Conservation (phyloP, 257 asterid genomes). For the Solanum sitiens region DNA sequence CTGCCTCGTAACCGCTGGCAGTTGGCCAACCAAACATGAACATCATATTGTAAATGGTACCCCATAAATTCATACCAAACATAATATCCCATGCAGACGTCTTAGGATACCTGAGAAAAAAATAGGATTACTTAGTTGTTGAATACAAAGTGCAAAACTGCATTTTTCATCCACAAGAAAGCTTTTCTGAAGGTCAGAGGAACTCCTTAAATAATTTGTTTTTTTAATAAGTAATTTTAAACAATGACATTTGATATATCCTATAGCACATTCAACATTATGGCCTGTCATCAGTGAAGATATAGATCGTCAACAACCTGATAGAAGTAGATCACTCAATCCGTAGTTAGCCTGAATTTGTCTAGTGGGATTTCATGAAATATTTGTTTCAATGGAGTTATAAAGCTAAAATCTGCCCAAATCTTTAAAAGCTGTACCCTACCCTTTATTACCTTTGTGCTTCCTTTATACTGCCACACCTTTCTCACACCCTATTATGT, state of each 20-base stretch:
- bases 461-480: not conserved
- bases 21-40: slow-evolving; percentile 87
- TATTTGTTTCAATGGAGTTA: not conserved
- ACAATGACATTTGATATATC: not conserved
- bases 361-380: not conserved
- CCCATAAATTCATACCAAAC: slow-evolving; percentile 99
- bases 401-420: not conserved
- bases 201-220: not conserved
- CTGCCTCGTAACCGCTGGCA: slow-evolving; percentile 77
- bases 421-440: not conserved
- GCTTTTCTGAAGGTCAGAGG: not conserved
- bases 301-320: not conserved
- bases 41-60: slow-evolving; percentile 73
- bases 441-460: not conserved
- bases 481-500: not conserved
- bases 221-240: not conserved
- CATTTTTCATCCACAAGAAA: not conserved
- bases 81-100: slow-evolving; percentile 93
- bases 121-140: not conserved
- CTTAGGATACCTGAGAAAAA: slow-evolving; percentile 68
- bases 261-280: not conserved
- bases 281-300: not conserved
- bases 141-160: not conserved
- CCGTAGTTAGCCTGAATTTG: not conserved
- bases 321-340: not conserved